These are phyloP conservation scores for Malassezia yamatoensis DNA, from an alignment of 1,284 basidiomycete species.

Conservation along the genomic window DNA sequence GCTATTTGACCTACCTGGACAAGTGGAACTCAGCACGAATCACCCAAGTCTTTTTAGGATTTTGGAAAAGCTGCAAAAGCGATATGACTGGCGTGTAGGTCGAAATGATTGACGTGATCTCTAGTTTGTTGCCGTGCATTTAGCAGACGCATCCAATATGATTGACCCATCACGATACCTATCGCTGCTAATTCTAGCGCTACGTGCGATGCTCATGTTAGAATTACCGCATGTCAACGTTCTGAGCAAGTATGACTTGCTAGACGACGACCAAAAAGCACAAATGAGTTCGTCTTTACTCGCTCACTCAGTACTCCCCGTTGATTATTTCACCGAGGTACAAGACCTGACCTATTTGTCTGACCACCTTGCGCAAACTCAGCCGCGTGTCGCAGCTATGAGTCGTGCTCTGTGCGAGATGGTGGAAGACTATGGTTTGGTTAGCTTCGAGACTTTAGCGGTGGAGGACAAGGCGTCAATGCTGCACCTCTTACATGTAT, in stretches of 20 bases:
- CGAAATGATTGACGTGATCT: background rate
- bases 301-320: constrained; percentile 63
- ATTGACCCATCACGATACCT: constrained; percentile 92
- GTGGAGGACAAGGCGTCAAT: constrained; percentile 43
- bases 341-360: constrained; percentile 86
- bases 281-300: constrained; percentile 19
- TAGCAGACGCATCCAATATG: constrained; percentile 93
- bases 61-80: constrained; percentile 67
- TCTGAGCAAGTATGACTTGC: constrained; percentile 83
- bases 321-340: constrained; percentile 96
- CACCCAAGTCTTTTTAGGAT: constrained; percentile 56
- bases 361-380: constrained; percentile 47
- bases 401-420: constrained; percentile 83
- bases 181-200: constrained; percentile 76
- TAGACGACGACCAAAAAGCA: constrained; percentile 49
- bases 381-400: constrained; percentile 49
- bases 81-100: constrained; percentile 52
- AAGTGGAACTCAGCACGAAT: constrained; percentile 94
- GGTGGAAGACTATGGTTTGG: constrained; percentile 85
- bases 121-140: constrained; percentile 82
- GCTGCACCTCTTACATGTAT: constrained; percentile 34
- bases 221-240: constrained; percentile 97
- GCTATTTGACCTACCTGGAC: constrained; percentile 90
- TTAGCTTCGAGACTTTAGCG: constrained; percentile 91
- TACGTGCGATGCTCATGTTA: constrained; percentile 94